Conservation (phyloP, 2,329 filamentous ascomycete species). For the Thielaviopsis euricoi region DNA sequence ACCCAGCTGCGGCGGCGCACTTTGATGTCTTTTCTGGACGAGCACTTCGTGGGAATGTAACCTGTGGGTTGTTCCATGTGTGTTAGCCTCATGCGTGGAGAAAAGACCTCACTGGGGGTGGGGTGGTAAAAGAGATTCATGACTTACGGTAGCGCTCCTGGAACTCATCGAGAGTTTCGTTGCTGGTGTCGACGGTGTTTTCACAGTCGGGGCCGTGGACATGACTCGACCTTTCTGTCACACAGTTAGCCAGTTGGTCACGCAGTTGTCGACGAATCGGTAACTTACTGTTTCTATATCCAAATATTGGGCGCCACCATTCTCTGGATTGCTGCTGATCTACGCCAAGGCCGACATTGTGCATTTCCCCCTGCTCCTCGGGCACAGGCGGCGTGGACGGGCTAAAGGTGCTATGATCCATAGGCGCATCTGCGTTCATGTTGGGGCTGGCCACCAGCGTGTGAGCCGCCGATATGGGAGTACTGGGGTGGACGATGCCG, state of each 20-base stretch:
- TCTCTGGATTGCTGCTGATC: neutral
- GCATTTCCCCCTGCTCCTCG: neutral
- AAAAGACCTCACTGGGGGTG: too few species aligned
- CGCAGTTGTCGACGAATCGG: neutral
- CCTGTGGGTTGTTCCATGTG: neutral
- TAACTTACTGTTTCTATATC: neutral
- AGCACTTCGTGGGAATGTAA: neutral
- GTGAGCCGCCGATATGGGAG: neutral
- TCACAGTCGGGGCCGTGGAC: neutral
- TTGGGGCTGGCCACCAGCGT: neutral
- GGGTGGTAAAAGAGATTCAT: too few species aligned
- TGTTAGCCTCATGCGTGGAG: neutral
- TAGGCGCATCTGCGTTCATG: neutral
- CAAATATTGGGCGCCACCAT: neutral
- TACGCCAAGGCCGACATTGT: neutral
- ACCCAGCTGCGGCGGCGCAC: conserved; percentile 27
- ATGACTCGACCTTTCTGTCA: neutral
- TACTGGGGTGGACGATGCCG: neutral
- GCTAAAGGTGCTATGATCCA: neutral
- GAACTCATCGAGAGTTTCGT: neutral
- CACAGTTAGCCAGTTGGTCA: neutral
- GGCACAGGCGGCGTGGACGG: too few species aligned
- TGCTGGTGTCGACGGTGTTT: neutral
- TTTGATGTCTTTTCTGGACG: neutral
- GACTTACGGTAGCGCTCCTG: neutral